Evolutionary conservation across 2,329 filamentous ascomycete genomes (phyloP), one percentile per base, ranked within the genome.

Genomic region (Cryphonectria carpinicola): DNA sequence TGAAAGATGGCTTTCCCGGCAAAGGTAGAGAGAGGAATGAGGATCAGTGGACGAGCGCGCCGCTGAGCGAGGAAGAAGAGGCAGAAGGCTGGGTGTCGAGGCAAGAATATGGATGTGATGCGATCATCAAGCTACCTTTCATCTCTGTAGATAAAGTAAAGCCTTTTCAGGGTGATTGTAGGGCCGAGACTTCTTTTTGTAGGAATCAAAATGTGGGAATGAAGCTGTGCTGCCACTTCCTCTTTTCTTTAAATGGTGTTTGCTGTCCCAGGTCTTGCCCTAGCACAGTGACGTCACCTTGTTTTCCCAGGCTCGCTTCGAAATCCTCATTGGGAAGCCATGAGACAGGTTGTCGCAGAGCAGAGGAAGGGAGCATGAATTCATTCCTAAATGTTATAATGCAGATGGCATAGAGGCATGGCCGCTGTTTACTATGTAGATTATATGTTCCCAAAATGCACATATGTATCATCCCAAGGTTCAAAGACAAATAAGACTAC

Each of bases 231-330:
- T 43, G 11, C n/a, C 14, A 32, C 32, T 28, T 64, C 4, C n/a
- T 19, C 17, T 43, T 17, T 43, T 43, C 41, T 17, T 4, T 32
- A 3, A 39, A 19, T 19, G 3, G 28, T 43, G 39, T 64, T 46
- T 64, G n/a, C 22, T 46, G 39, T 64, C n/a, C 25, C 13, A 10
- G 17, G 22, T 25, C 61, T 11, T 43, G 39, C 61, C 13, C 61
- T 46, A 64, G 61, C 61, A 41, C 39, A 10, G 61, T 64, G 61
- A 64, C 39, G 61, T 64, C 61, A 64, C 61, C 25, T 25, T 25
- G 2, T 28, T 25, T 7, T 64, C n/a, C 39, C 17, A 28, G 35
- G 41, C n/a, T 46, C 19, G 39, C 37, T 41, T 46, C 10, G 14
- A 25, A n/a, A 32, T 39, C 61, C 61, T 64, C 22, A 41, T 64